Conservation (phyloP, 768 basidiomycete species). For the Rhizopogon vulgaris region DNA sequence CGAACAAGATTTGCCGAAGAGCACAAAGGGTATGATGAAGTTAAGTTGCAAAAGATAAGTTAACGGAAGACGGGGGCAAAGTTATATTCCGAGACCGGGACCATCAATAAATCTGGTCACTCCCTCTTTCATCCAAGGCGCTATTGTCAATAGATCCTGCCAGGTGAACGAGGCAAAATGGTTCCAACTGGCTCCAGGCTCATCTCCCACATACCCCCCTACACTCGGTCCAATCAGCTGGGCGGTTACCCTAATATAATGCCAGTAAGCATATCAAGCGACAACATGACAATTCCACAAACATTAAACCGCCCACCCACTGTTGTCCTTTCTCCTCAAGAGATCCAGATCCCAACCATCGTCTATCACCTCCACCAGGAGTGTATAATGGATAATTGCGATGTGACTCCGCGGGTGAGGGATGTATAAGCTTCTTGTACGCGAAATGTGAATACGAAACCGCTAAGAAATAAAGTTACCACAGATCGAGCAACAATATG, state of each 20-base stretch:
- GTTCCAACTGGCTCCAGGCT: slow-evolving; percentile 40
- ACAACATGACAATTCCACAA: slow-evolving; percentile 13
- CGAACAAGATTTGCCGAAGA: not conserved
- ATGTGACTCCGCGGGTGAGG: slow-evolving; percentile 51
- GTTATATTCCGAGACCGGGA: slow-evolving; percentile 54
- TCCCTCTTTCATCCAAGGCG: slow-evolving; percentile 72
- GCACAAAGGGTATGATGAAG: not conserved
- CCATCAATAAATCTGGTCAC: slow-evolving; percentile 64
- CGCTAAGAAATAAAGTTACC: slow-evolving; percentile 1
- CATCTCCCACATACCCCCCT: slow-evolving; percentile 34
- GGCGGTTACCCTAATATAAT: slow-evolving; percentile 46
- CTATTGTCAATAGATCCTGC: slow-evolving; percentile 63
- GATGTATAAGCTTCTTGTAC: slow-evolving; percentile 45
- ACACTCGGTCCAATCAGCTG: slow-evolving; percentile 48
- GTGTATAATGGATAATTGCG: slow-evolving; percentile 69
- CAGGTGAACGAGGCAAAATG: slow-evolving; percentile 70
- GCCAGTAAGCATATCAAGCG: slow-evolving; percentile 2
- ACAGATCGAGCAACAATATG: not conserved
- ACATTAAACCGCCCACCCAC: slow-evolving; percentile 76
- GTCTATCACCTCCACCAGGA: slow-evolving; percentile 58
- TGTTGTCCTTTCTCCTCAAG: slow-evolving; percentile 54
- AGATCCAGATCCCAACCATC: slow-evolving; percentile 47
- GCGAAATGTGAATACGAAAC: slow-evolving; percentile 6
- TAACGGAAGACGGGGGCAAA: not conserved
- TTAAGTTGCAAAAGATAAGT: not conserved